A percentile compares a stretch with the other conserved stretches of the same genome.
Evolutionary conservation across 768 basidiomycete species (phyloP).

Genomic region (Rhodosporidiobolus sp.): DNA sequence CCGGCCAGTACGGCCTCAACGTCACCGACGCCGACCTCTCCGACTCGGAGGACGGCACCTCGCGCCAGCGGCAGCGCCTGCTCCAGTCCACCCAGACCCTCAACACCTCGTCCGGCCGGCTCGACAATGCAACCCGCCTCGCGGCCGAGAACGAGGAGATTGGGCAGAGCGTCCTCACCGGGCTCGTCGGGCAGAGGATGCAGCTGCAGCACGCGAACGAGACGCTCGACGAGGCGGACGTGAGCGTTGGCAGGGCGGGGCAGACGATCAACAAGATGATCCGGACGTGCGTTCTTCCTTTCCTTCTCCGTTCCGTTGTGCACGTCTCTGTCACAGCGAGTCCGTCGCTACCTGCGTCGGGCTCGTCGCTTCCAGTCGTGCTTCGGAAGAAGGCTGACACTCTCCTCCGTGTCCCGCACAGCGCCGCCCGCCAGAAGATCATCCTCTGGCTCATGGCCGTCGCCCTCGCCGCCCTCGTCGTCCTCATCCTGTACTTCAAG

Average conservation of each 20-base stretch:
- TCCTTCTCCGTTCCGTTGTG: not conserved
- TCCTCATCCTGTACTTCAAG: slow-evolving; percentile 45
- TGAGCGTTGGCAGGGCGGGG: slow-evolving; percentile 49
- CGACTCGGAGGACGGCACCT: not conserved
- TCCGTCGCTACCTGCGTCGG: too few relatives aligned
- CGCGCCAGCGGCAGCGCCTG: slow-evolving; percentile 19
- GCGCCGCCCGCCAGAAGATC: slow-evolving; percentile 52
- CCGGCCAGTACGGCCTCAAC: slow-evolving; percentile 22
- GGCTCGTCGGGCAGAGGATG: slow-evolving; percentile 50
- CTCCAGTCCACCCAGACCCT: slow-evolving; percentile 22
- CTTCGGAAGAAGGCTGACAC: not conserved
- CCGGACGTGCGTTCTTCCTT: slow-evolving; percentile 46
- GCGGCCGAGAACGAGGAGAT: slow-evolving; percentile 53
- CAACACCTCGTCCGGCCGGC: slow-evolving; percentile 39
- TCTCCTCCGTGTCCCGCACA: slow-evolving; percentile 30
- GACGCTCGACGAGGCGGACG: slow-evolving; percentile 50
- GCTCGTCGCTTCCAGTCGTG: not conserved
- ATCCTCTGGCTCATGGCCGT: slow-evolving; percentile 49
- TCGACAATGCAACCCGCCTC: slow-evolving; percentile 51
- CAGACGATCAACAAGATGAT: slow-evolving; percentile 52
- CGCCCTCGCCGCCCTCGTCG: slow-evolving; percentile 47
- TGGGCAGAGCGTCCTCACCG: slow-evolving; percentile 49
- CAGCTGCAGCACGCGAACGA: slow-evolving; percentile 48
- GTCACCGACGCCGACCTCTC: slow-evolving; percentile 3
- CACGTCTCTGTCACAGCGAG: too few relatives aligned